Evolutionary conservation across 495 filamentous ascomycete species (phyloP), one percentile per base, ranked within the genome.

Genomic region (Penicillium soppii): DNA sequence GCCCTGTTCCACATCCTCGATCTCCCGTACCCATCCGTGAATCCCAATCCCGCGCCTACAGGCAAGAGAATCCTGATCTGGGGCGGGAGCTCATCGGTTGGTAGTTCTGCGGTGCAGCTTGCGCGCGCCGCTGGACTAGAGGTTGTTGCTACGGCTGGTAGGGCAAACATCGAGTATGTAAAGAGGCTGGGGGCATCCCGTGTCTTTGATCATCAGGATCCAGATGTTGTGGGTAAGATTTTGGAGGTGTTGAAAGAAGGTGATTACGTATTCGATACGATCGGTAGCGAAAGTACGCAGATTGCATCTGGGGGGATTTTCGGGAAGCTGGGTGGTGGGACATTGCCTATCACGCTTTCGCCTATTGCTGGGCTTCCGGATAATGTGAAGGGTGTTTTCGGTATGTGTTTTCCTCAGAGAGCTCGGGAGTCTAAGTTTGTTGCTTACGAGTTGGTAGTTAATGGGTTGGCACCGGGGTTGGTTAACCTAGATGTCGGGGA

Each of bases 1-100:
- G 74, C 67, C 0, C 61, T 84, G 16, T 81, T 72, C 51, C 59
- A 59, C 26, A 57, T 69, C 27, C 69, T 81, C 5, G 63, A 53
- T 1, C 40, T 63, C 33, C 50, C 61, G 54, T 20, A 54, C 42
- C 58, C 59, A n/a, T n/a, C n/a, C n/a, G n/a, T n/a, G 45, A 29
- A 62, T 35, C 21, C 58, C 1, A 43, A 54, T 26, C 44, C 64
- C 16, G 41, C 57, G 13, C 22, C 54, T 6, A 43, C 37, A 16
- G 56, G 55, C 2, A 62, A 67, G 27, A 65, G 41, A 13, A 42
- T 75, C 13, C 43, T 75, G 1, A 54, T 75, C 8, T 70, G 67
- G 66, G 71, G 71, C 26, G 71, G 70, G 12, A 45, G 50, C 26
- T 64, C 70, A 1, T 59, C 54, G 17, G 60, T 67, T 50, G 70